A percentile compares a stretch with the other conserved stretches of the same genome.
Evolutionary conservation across 441 rosid genomes (phyloP).

Genomic region (Gossypium davidsonii): DNA sequence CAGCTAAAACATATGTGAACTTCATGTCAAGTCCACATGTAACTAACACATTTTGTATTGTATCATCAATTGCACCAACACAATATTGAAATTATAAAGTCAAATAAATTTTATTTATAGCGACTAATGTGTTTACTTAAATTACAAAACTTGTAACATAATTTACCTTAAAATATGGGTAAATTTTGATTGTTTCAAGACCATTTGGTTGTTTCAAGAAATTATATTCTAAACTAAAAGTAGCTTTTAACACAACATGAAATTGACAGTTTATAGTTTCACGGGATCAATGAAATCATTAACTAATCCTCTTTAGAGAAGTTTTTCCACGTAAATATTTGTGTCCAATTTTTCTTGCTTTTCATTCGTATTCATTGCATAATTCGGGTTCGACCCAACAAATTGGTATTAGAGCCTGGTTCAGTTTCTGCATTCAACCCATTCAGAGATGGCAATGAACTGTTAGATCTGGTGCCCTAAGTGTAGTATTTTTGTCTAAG

Average conservation of each 20-base stretch:
- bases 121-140: background rate
- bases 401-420: too few relatives aligned
- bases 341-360: too few relatives aligned
- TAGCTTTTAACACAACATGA: background rate
- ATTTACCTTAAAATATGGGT: background rate
- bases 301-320: background rate
- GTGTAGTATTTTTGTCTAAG: too few relatives aligned
- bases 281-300: background rate
- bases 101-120: background rate
- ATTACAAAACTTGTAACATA: background rate
- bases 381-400: too few relatives aligned
- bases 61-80: background rate
- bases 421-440: too few relatives aligned
- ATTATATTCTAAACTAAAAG: background rate
- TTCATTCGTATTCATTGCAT: too few relatives aligned
- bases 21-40: background rate
- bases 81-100: background rate
- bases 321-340: too few relatives aligned
- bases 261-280: background rate
- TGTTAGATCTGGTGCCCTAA: too few relatives aligned
- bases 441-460: too few relatives aligned
- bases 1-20: background rate
- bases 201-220: background rate
- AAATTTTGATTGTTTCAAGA: background rate
- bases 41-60: background rate